phyloP scores from a whole-genome alignment of 2,329 filamentous ascomycete genomes.

The Aspergillus puulaauensis region DNA sequence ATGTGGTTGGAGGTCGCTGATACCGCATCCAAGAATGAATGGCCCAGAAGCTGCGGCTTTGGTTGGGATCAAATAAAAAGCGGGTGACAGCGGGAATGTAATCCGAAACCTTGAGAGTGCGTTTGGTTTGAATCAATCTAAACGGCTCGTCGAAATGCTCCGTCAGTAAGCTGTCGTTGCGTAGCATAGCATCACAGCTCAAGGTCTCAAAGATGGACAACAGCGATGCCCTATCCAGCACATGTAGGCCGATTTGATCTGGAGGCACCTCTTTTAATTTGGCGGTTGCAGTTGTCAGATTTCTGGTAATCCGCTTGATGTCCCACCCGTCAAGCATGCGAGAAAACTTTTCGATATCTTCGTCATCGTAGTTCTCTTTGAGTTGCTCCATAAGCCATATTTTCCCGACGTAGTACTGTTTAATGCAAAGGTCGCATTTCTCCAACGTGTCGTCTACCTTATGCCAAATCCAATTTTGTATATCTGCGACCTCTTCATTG shows the following conservation, averaged over 20 bases:
- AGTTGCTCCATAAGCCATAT: constrained; percentile 62
- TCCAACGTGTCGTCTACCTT: constrained; percentile 60
- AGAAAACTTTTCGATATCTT: constrained; percentile 52
- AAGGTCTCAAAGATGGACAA: constrained; percentile 85
- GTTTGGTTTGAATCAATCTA: constrained; percentile 73
- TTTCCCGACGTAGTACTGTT: constrained; percentile 71
- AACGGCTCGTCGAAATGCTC: constrained; percentile 80
- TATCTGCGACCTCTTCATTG: constrained; percentile 58
- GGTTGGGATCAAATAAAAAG: constrained; percentile 77
- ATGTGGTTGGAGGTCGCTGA: constrained; percentile 61
- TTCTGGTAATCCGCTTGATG: constrained; percentile 60
- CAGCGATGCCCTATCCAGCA: constrained; percentile 61
- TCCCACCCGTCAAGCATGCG: constrained; percentile 61
- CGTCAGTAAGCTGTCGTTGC: constrained; percentile 52
- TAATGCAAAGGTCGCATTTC: constrained; percentile 68
- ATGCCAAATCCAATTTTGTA: constrained; percentile 59
- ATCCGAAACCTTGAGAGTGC: constrained; percentile 71
- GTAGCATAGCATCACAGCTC: constrained; percentile 77
- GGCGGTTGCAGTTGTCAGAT: constrained; percentile 57
- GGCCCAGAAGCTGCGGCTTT: constrained; percentile 66
- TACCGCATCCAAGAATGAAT: constrained; percentile 66
- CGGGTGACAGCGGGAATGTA: constrained; percentile 79
- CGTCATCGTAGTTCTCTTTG: constrained; percentile 54
- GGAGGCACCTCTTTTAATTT: constrained; percentile 54
- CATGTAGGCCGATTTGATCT: constrained; percentile 50